Percentiles rank a stretch among this genome's conserved stretches.
Conservation (phyloP, 2,329 filamentous ascomycete genomes). For the Pleomassaria siparia region DNA sequence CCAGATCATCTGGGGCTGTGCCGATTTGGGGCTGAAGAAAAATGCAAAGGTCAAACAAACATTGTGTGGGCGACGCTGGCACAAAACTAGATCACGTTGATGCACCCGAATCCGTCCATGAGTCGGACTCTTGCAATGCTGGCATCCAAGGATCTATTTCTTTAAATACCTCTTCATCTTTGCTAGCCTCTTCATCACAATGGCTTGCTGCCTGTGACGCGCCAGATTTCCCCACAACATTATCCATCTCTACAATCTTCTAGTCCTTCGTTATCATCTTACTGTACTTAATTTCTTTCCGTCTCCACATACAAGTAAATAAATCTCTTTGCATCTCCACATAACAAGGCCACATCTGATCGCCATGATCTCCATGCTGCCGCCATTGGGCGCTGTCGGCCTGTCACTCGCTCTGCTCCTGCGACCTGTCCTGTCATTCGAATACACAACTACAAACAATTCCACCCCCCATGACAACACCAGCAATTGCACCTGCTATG, state of each 20-base stretch:
- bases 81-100: constrained; percentile 4
- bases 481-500: constrained; percentile 51
- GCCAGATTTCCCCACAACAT: too few species aligned
- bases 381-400: constrained; percentile 21
- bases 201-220: too few species aligned
- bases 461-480: constrained; percentile 37
- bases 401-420: constrained; percentile 29
- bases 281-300: not conserved
- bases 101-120: not conserved
- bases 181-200: too few species aligned
- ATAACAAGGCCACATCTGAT: not conserved
- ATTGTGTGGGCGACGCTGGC: constrained; percentile 1
- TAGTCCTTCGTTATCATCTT: constrained; percentile 6
- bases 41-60: not conserved
- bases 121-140: not conserved
- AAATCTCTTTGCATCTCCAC: too few species aligned
- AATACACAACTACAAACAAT: constrained; percentile 32
- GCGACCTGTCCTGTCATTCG: constrained; percentile 21
- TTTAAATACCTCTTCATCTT: too few species aligned
- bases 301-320: too few species aligned
- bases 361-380: constrained; percentile 10
- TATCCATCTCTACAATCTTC: not conserved
- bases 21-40: constrained; percentile 2
- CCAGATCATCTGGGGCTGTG: constrained; percentile 2
- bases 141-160: not conserved